phyloP scores from a whole-genome alignment of 768 basidiomycete genomes.

The Leucogyrophana mollusca region DNA sequence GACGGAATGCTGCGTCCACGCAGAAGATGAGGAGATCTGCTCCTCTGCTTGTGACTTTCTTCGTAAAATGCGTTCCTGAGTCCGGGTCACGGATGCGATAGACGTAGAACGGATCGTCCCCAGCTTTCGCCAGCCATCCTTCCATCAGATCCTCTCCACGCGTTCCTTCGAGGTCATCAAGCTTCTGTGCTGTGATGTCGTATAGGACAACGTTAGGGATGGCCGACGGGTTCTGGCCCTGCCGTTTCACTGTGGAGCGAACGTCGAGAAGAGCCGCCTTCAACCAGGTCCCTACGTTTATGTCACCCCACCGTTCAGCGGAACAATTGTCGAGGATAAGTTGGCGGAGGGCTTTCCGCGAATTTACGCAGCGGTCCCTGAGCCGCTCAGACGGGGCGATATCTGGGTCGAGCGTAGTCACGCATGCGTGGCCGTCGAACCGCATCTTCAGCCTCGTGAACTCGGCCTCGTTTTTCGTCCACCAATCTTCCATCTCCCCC shows the following conservation, averaged over 20 bases:
- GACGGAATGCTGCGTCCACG: constrained; percentile 7
- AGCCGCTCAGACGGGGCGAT: constrained; percentile 27
- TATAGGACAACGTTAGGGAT: constrained; percentile 21
- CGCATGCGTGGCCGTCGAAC: constrained; percentile 36
- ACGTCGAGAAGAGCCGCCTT: constrained; percentile 19
- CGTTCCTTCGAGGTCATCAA: constrained; percentile 6
- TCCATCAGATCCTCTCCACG: constrained; percentile 17
- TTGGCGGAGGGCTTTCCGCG: constrained; percentile 17
- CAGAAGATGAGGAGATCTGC: constrained; percentile 27
- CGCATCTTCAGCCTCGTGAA: constrained; percentile 27
- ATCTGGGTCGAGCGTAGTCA: constrained; percentile 34
- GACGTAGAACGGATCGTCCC: constrained; percentile 13
- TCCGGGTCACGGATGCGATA: constrained; percentile 21
- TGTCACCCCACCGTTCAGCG: constrained; percentile 20
- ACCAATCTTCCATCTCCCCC: constrained; percentile 27
- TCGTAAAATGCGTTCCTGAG: constrained; percentile 22
- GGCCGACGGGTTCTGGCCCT: constrained; percentile 5
- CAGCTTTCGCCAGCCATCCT: constrained; percentile 18
- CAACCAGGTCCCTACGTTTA: constrained; percentile 13
- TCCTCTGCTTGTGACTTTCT: constrained; percentile 16
- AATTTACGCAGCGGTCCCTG: constrained; percentile 25
- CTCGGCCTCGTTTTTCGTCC: constrained; percentile 30
- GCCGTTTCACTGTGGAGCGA: constrained; percentile 18
- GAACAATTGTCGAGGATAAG: constrained; percentile 18
- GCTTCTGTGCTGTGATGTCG: constrained; percentile 13